Evolutionary conservation across 495 filamentous ascomycete genomes (phyloP).

Genomic region (Tuber brumale): DNA sequence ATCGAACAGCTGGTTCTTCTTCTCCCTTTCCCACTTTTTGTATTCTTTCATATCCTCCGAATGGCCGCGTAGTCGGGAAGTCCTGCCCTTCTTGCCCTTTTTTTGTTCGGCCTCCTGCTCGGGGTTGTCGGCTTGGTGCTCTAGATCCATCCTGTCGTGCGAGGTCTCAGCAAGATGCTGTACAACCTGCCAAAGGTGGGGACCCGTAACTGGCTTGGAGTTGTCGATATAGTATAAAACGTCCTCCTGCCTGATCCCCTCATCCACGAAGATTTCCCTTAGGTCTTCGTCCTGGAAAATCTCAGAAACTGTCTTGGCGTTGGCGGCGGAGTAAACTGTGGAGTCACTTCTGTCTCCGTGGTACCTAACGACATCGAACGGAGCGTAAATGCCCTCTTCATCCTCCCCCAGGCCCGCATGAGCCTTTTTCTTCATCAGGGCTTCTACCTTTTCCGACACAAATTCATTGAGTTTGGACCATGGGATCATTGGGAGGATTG

Average conservation of each 20-base stretch:
- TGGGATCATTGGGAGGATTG: slow-evolving; percentile 30
- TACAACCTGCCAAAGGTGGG: neutral
- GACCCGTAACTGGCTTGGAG: neutral
- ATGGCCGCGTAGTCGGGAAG: neutral
- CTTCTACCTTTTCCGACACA: neutral
- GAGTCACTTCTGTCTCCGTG: neutral
- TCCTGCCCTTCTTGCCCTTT: neutral
- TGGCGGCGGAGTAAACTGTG: neutral
- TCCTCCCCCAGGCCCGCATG: neutral
- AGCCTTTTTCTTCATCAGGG: neutral
- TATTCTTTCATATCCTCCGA: neutral
- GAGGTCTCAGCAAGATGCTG: neutral
- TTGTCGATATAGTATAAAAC: neutral
- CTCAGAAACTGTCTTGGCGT: neutral
- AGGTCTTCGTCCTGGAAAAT: neutral
- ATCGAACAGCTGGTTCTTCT: neutral
- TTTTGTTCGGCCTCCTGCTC: neutral
- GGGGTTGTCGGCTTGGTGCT: neutral
- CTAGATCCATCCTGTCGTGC: neutral
- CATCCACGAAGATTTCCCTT: neutral
- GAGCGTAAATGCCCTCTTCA: neutral
- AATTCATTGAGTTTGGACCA: slow-evolving; percentile 10
- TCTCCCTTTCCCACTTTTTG: neutral
- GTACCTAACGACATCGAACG: neutral
- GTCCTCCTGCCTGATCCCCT: neutral